Evolutionary conservation across 805 yeast species (phyloP), one percentile per base, ranked within the genome.

Genomic region (Clavispora santaluciae): DNA sequence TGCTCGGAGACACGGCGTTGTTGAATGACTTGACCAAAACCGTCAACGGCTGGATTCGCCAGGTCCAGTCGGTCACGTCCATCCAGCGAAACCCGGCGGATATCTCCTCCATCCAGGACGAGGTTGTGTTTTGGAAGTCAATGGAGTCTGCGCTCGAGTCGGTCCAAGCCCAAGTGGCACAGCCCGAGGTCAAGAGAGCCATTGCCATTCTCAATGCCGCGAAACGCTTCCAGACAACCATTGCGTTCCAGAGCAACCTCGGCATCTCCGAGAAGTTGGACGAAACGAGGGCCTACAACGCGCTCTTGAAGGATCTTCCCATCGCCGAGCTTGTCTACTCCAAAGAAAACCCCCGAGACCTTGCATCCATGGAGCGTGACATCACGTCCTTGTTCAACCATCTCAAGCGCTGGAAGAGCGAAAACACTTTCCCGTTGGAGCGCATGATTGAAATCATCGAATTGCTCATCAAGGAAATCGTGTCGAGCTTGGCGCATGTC

Each of bases 191-290:
- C 1, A 63, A 60, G 16, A 57, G 75, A 7, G 78, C 93, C 0
- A 60, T 88, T 11, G 77, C 75, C 1, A 64, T 85, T 0, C 66
- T 90, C 41, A 76, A 77, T 44, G 64, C 72, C 12, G 88, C 89
- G 2, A 89, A 86, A 50, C 69, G 97, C 47, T 86, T 81, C 54
- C 95, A 86, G 56, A 81, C 87, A 1, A 81, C 90, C 0, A 75
- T 79, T n/a, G 73, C 83, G 25, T 83, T 86, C 51, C 64, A 76
- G 24, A 76, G 87, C 5, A 95, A 86, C 53, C 79, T 84, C 2
- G 86, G 87, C 0, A 60, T 91, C 16, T 60, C 66, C 26, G 80
- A 77, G 21, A 77, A 83, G 12, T 45, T 78, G 10, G 64, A 65
- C 4, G 60, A 61, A 17, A 76, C 88, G 0, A 63, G 66, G 10